Evolutionary conservation across 352 stramenopile genomes (phyloP), one percentile per base, ranked within the genome.

Genomic region (Peronospora farinosa): DNA sequence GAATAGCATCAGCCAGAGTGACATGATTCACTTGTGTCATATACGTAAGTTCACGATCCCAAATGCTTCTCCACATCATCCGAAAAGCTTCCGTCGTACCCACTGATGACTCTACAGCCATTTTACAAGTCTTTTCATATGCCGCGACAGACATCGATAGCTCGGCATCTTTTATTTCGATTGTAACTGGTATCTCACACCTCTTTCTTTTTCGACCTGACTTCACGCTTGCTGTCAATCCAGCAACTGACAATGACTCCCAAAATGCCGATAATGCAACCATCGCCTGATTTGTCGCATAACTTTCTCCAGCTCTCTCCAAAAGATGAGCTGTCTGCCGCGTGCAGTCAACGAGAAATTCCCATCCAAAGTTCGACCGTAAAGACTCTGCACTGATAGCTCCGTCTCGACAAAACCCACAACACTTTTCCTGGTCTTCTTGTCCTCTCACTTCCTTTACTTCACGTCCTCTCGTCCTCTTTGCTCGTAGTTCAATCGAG

Each of bases 41-140:
- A 9, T 47, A 45, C 33, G 53, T 51, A 0, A 54, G 39, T 36
- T 75, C 67, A 46, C 61, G 63, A n/a, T 62, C 23, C 65, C 67
- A 77, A 33, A 77, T 42, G 13, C 46, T 59, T 15, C 17, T 48
- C 70, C 70, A 78, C 40, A 77, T 56, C 8, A 30, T 51, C 21
- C 32, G 33, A 37, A 53, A 37, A 15, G 16, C 30, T 33, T 47
- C 25, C 3, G 13, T 17, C 30, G 37, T 38, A 27, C 16, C 12
- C 12, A 8, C 32, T 19, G 35, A 19, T 6, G 43, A 21, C n/a
- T n/a, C 17, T 12, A 16, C 31, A 43, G n/a, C 23, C 3, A 16
- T 15, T 10, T 56, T 21, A 38, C n/a, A 51, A 51, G 65, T 52
- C 12, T 41, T 38, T 33, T 61, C 23, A 47, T 62, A 71, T 3